phyloP scores from a whole-genome alignment of 176 grass and related monocot species.

The Pontederia crassipes region DNA sequence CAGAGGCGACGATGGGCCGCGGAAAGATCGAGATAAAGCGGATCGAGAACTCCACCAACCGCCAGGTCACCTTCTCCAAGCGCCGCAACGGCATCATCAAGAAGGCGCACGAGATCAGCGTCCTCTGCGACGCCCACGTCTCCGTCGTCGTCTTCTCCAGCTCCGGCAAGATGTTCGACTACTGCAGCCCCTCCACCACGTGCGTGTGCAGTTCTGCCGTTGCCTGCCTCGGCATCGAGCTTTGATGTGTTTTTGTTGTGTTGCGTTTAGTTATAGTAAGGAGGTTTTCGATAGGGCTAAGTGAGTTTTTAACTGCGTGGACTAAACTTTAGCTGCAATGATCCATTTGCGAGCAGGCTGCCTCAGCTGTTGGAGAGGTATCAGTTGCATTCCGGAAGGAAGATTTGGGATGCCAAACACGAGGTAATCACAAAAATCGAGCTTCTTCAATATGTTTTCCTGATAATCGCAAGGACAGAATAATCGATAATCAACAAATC shows the following conservation, averaged over 20 bases:
- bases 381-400: conserved; percentile 80
- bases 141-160: conserved; percentile 88
- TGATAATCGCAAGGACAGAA: too few species aligned
- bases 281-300: too few species aligned
- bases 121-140: conserved; percentile 76
- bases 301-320: too few species aligned
- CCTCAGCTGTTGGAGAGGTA: conserved; percentile 84
- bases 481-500: too few species aligned
- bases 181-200: conserved; percentile 67
- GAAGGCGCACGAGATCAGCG: conserved; percentile 91
- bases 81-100: conserved; percentile 86
- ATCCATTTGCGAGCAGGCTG: conserved; percentile 33
- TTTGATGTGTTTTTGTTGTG: not conserved
- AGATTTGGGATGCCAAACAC: conserved; percentile 90
- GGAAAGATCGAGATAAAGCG: conserved; percentile 98
- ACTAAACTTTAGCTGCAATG: not conserved
- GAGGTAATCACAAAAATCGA: conserved; percentile 43
- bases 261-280: not conserved
- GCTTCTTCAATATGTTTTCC: not conserved
- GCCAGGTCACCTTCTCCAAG: conserved; percentile 90
- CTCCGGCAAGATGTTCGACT: conserved; percentile 88
- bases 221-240: not conserved
- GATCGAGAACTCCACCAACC: conserved; percentile 93
- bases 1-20: conserved; percentile 44
- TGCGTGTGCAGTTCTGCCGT: conserved; percentile 9